Evolutionary conservation across 2,329 filamentous ascomycete genomes (phyloP).

Genomic region (Talaromyces sp.): DNA sequence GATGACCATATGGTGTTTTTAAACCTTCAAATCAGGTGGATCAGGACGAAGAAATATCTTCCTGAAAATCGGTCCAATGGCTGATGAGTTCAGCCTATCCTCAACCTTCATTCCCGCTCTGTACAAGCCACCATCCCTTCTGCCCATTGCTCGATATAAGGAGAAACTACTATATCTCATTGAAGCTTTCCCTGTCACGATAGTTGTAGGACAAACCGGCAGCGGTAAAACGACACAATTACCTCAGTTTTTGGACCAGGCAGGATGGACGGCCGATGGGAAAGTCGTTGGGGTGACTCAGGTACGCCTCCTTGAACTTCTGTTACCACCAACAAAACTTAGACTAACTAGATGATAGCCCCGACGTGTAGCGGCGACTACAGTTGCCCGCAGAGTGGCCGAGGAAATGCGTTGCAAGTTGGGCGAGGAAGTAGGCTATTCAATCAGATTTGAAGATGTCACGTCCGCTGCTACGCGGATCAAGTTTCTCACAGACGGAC

Average conservation of each 20-base stretch:
- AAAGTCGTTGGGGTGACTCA: conserved; percentile 87
- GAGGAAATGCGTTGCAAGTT: conserved; percentile 83
- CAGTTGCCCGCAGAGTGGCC: conserved; percentile 82
- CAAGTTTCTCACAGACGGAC: conserved; percentile 92
- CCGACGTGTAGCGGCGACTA: conserved; percentile 84
- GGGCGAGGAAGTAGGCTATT: conserved; percentile 90
- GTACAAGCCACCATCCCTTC: conserved; percentile 77
- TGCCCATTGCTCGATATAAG: conserved; percentile 83
- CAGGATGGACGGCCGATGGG: conserved; percentile 82
- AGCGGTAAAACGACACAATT: conserved; percentile 96
- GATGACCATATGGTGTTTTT: conserved; percentile 8
- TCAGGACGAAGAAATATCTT: conserved; percentile 3
- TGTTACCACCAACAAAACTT: not conserved
- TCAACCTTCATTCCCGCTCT: conserved; percentile 69
- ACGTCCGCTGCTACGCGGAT: conserved; percentile 82
- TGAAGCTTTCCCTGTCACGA: conserved; percentile 78
- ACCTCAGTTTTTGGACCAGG: conserved; percentile 83
- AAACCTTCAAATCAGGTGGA: not conserved
- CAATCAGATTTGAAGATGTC: conserved; percentile 86
- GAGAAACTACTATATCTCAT: conserved; percentile 79
- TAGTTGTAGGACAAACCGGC: conserved; percentile 90
- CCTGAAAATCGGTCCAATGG: conserved; percentile 33
- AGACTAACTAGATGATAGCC: conserved; percentile 57
- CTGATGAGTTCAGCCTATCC: conserved; percentile 45
- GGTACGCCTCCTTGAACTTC: conserved; percentile 52